Conservation (phyloP, 345 rosid species). For the Schrenkiella parvula region DNA sequence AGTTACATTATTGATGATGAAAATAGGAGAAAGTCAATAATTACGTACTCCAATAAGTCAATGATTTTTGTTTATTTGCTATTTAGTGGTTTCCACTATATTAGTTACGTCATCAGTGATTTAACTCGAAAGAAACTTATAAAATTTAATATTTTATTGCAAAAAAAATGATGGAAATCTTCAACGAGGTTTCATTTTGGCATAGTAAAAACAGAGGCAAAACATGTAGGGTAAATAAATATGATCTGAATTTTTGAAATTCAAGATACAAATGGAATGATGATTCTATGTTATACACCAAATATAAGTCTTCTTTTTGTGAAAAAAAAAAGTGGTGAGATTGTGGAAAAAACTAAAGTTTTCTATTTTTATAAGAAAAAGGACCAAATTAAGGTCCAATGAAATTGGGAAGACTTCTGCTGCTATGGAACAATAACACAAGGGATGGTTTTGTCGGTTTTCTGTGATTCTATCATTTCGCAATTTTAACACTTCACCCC, state of each 20-base stretch:
- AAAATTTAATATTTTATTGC: background rate
- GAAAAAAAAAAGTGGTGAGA: no score
- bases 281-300: no score
- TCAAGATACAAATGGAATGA: background rate
- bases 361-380: background rate
- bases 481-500: background rate
- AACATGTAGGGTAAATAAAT: background rate
- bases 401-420: background rate
- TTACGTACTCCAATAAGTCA: conserved; percentile 9
- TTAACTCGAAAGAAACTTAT: background rate
- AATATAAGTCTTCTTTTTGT: no score
- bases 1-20: conserved; percentile 9
- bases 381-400: background rate
- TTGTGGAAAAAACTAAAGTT: background rate
- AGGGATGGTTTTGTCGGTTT: background rate
- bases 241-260: background rate
- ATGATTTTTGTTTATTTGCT: conserved; percentile 14
- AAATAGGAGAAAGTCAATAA: conserved; percentile 15
- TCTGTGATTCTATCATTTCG: background rate
- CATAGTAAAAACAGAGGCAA: background rate
- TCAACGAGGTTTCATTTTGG: background rate
- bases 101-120: conserved; percentile 17
- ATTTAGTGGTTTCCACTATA: conserved; percentile 13
- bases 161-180: background rate
- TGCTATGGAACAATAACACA: background rate